Base-by-base conservation (phyloP, 768 basidiomycete genomes). In the Lanmaoa rubissima region DNA sequence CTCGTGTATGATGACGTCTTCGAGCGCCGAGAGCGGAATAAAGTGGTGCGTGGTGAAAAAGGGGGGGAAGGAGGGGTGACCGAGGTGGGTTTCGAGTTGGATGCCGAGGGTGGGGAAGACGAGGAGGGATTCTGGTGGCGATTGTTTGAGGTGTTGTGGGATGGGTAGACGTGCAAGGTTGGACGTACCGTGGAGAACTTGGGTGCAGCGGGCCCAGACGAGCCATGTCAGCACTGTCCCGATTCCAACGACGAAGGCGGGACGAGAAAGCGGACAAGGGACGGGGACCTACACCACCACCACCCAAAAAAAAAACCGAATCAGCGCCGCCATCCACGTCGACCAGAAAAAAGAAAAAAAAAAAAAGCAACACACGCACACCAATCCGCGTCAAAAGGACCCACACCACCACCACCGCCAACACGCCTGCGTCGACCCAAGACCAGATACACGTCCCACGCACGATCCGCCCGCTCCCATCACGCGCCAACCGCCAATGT, bases 1-100 rank as follows among this genome's bases (percentile, higher is more conserved):
- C 68, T 93, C 91, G 62, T 90, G 87, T 52, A 92, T 85, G 31
- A 91, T 62, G 43, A 88, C 74, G 54, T 90, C 87, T 50, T 79
- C 76, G 19, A 92, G 69, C 2, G 67, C 61, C 0, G 75, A 67
- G 31, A 79, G 67, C 8, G 87, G 84, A 59, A 92, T 82, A 68
- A 92, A 91, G 5, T 69, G 80, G 48, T 81, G 78, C 0, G 73
- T 67, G 8, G 58, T 67, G 45, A 58, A 68, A 16, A 75, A 55
- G 16, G 73, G 65, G 1, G 63, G 56, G 4, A 71, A 19, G 14
- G 69, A 67, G 11, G 79, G 79, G 34, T 85, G 66, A 1, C 88
- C 90, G 52, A 80, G 75, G 69, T 83, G 82, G 0, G 83, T 86
- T 68, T 92, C 89, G 3, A 92, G 70, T 64, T 92, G 91, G 41